Base-by-base conservation (phyloP, 805 yeast species). In the Saccharomyces paradoxus region DNA sequence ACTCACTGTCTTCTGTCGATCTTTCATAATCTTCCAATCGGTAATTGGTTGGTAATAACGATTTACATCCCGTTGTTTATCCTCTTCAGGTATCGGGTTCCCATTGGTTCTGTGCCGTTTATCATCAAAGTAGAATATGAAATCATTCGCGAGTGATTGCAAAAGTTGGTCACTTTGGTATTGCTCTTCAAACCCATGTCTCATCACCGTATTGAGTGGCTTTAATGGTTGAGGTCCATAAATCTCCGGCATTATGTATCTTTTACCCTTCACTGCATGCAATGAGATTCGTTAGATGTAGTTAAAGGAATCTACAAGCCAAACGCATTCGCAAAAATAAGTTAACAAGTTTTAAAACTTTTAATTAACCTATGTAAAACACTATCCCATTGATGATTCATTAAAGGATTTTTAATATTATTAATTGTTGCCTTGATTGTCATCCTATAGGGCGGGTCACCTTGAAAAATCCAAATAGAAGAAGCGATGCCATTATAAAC, bases 51-150 rank as follows among this genome's bases (percentile, higher is more conserved):
- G 88, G 67, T 79, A 84, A 59, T 79, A 80, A 12, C 62, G 60
- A 48, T 78, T 77, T 26, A 68, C 71, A 53, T 78, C 78, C 27
- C 67, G 63, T 13, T 60, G 58, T 59, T 77, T 78, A 63, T 81
- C 84, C 30, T 77, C 82, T 9, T 76, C 80, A 1, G 83, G 74
- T 7, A 79, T 74, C 1, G 97, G 96, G 63, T 83, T 87, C 22
- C 96, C 96, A 56, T 89, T 87, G 1, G 97, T 87, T 60, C 84
- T 86, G 68, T 94, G 97, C 50, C 98, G 81, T 68, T 94, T 92
- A 64, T 89, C 92, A 65, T 90, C 96, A 67, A 80, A 92, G 71
- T 94, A 94, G 54, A 87, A 84, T 68, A 81, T 85, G 72, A 87
- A 89, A 51, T 84, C 81, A 68, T 82, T 74, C 0, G 86, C 86